Conservation (phyloP, 129 eudicot species). For the Artemisia tridentata region DNA sequence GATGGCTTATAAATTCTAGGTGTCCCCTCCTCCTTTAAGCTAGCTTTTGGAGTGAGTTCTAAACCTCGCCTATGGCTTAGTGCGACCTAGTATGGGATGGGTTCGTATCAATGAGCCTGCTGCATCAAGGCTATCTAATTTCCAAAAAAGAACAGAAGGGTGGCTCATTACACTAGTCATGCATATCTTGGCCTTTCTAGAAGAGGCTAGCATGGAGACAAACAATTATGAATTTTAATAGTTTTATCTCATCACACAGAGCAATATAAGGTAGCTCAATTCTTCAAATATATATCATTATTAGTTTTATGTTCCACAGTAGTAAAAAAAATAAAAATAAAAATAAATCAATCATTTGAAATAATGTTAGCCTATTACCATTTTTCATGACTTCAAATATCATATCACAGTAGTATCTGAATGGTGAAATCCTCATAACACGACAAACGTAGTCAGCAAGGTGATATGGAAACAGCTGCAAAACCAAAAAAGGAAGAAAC, state of each 20-base stretch:
- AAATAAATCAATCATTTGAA: neutral
- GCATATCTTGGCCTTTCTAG: neutral
- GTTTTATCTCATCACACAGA: neutral
- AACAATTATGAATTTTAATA: neutral
- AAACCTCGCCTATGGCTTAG: too few relatives aligned
- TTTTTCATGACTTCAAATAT: constrained; percentile 97
- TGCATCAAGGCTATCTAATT: neutral
- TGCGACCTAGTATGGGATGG: too few relatives aligned
- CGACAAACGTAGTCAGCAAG: constrained; percentile 97
- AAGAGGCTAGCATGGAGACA: too few relatives aligned
- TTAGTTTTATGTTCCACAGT: constrained; percentile 9
- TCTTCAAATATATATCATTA: neutral
- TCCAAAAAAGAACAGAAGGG: neutral
- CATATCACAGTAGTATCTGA: constrained; percentile 98
- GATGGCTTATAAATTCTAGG: too few relatives aligned
- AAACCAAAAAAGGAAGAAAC: constrained; percentile 14
- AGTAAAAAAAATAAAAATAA: neutral
- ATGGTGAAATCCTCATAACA: constrained; percentile 94
- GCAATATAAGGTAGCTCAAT: neutral
- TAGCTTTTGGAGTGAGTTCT: too few relatives aligned
- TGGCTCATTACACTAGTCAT: neutral
- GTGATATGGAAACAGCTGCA: constrained; percentile 98
- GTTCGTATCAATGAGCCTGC: neutral
- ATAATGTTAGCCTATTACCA: constrained; percentile 47
- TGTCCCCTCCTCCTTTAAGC: too few relatives aligned